phyloP scores from a whole-genome alignment of 129 eudicot species.

The Flaveria robusta region DNA sequence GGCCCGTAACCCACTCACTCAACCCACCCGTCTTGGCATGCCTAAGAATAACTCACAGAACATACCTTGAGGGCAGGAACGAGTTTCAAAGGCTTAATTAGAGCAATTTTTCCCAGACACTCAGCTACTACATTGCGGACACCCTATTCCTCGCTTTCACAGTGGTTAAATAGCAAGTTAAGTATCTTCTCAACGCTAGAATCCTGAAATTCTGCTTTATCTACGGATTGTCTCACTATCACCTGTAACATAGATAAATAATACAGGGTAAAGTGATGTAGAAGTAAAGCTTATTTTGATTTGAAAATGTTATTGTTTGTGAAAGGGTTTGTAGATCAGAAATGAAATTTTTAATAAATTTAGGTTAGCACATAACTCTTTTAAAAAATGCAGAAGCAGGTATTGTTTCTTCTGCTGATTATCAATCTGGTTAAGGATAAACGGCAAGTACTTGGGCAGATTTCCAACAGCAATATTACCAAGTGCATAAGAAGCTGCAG shows the following conservation, averaged over 20 bases:
- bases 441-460: slow-evolving; percentile 84
- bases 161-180: slow-evolving; percentile 82
- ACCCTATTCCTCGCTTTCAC: slow-evolving; percentile 99
- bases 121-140: slow-evolving; percentile 99
- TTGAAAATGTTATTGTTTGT: background rate
- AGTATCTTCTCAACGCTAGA: slow-evolving; percentile 94
- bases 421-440: slow-evolving; percentile 94
- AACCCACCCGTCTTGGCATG: background rate
- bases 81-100: slow-evolving; percentile 91
- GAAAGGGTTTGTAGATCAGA: background rate
- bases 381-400: slow-evolving; percentile 85
- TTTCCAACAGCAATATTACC: slow-evolving; percentile 99
- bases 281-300: background rate
- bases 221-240: slow-evolving; percentile 96
- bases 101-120: slow-evolving; percentile 94
- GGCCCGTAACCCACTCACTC: background rate
- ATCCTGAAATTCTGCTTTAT: slow-evolving; percentile 93
- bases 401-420: slow-evolving; percentile 98
- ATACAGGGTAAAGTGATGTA: background rate
- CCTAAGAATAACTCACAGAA: slow-evolving; percentile 15
- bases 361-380: slow-evolving; percentile 59
- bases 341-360: background rate
- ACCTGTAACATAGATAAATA: slow-evolving; percentile 50
- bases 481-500: slow-evolving; percentile 99
- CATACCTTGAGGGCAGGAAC: slow-evolving; percentile 96